phyloP scores from a whole-genome alignment of 768 basidiomycete species.

The Megacollybia marginata region DNA sequence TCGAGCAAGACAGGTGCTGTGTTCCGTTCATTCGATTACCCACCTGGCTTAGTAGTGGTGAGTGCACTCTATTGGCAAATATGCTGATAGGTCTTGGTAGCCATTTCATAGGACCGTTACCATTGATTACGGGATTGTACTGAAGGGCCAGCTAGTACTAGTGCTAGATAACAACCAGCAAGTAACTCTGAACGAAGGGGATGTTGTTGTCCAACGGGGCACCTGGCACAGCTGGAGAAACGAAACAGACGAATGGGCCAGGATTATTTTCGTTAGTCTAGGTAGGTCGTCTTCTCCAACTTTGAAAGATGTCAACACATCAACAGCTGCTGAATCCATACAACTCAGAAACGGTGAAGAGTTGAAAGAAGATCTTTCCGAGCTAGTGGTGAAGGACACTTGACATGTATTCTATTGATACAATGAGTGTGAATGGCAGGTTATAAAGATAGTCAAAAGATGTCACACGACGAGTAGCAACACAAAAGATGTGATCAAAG shows the following conservation, averaged over 20 bases:
- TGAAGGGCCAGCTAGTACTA: conserved; percentile 4
- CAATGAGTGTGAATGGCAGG: too few relatives aligned
- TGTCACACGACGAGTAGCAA: too few relatives aligned
- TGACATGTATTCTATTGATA: too few relatives aligned
- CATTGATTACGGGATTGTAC: not conserved
- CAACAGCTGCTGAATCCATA: not conserved
- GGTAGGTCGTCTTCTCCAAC: conserved; percentile 3
- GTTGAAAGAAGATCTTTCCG: too few relatives aligned
- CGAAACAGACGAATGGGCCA: conserved; percentile 15
- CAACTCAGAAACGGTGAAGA: too few relatives aligned
- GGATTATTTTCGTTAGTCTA: conserved; percentile 13
- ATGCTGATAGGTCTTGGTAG: not conserved
- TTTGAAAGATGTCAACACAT: not conserved
- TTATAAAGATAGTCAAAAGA: too few relatives aligned
- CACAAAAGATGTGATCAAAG: too few relatives aligned
- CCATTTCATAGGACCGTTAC: not conserved
- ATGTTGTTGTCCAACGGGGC: conserved; percentile 16
- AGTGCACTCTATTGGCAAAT: not conserved
- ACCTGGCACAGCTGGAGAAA: conserved; percentile 17
- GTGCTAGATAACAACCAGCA: conserved; percentile 12
- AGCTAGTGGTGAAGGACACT: too few relatives aligned
- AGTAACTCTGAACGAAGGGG: conserved; percentile 11
- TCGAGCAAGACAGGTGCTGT: conserved; percentile 7
- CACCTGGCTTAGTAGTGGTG: conserved; percentile 7
- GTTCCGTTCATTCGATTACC: conserved; percentile 10